These are phyloP conservation scores for Trametes hirsuta DNA, from an alignment of 1,284 basidiomycete species.

Conservation along the genomic window DNA sequence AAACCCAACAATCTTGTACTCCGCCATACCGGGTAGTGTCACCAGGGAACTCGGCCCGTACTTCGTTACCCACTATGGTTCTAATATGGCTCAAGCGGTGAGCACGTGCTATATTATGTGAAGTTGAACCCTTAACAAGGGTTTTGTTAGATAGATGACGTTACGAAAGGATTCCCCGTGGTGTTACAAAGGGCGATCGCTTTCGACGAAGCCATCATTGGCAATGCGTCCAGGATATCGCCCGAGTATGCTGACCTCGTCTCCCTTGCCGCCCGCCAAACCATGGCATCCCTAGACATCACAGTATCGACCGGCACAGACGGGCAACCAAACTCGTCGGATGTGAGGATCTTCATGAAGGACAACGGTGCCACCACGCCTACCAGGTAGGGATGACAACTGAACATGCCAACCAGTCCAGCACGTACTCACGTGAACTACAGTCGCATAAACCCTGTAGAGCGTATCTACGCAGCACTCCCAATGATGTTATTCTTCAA, in stretches of 20 bases:
- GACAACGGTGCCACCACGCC: conserved; percentile 20
- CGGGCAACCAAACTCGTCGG: conserved; percentile 40
- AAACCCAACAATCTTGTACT: conserved; percentile 28
- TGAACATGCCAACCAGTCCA: neutral
- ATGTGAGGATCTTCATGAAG: conserved; percentile 53
- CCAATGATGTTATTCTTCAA: conserved; percentile 52
- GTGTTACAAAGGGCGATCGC: conserved; percentile 25
- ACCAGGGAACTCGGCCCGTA: conserved; percentile 32
- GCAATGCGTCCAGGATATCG: conserved; percentile 27
- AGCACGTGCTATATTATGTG: neutral
- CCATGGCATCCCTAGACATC: conserved; percentile 43
- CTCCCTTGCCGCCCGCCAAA: conserved; percentile 44
- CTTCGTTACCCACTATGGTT: conserved; percentile 27
- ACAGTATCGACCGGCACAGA: conserved; percentile 35
- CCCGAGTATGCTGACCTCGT: conserved; percentile 44
- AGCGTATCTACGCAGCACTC: conserved; percentile 49
- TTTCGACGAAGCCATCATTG: conserved; percentile 30
- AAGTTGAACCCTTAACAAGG: neutral
- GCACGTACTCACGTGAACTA: neutral
- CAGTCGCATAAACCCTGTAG: conserved; percentile 45
- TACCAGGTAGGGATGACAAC: neutral
- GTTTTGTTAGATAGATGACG: conserved; percentile 28
- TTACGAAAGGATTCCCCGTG: conserved; percentile 30
- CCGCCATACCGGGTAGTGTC: conserved; percentile 15
- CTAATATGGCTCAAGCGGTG: conserved; percentile 20